phyloP scores from a whole-genome alignment of 768 basidiomycete genomes.

The Pisolithus albus region DNA sequence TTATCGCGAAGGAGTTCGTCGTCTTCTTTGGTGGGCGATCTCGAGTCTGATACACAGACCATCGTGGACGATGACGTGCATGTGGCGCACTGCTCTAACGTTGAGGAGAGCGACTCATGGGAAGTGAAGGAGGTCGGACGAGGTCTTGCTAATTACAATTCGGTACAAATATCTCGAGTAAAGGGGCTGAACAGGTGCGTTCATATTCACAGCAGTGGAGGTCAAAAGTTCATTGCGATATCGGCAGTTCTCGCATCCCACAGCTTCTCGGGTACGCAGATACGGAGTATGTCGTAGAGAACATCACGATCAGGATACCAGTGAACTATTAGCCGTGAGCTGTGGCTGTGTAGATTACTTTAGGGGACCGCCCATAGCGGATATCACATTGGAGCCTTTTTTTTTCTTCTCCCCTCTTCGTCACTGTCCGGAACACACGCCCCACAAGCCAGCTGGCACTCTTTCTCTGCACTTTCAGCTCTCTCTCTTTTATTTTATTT shows the following conservation, averaged over 20 bases:
- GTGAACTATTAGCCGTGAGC: conserved; percentile 16
- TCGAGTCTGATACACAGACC: conserved; percentile 17
- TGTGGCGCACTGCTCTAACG: conserved; percentile 18
- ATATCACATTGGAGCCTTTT: neutral
- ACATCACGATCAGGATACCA: conserved; percentile 71
- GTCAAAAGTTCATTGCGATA: conserved; percentile 1
- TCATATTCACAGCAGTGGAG: neutral
- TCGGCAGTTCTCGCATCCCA: conserved; percentile 70
- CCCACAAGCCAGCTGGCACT: neutral
- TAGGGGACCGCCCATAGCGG: conserved; percentile 6
- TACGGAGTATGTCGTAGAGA: conserved; percentile 95
- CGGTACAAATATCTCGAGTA: conserved; percentile 79
- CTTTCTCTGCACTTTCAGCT: conserved; percentile 6
- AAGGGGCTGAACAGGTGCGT: conserved; percentile 87
- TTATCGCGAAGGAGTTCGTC: conserved; percentile 35
- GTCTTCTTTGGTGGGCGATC: conserved; percentile 25
- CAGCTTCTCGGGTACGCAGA: conserved; percentile 88
- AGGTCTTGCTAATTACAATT: conserved; percentile 94
- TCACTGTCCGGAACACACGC: neutral
- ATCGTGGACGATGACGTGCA: conserved; percentile 28
- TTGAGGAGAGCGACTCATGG: conserved; percentile 43
- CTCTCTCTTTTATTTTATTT: too few relatives aligned
- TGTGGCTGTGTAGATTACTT: conserved; percentile 44
- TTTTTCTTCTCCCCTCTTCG: conserved; percentile 5
- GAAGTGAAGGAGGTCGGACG: conserved; percentile 88